Conservation (phyloP, 257 asterid genomes). For the Gentiana straminea region DNA sequence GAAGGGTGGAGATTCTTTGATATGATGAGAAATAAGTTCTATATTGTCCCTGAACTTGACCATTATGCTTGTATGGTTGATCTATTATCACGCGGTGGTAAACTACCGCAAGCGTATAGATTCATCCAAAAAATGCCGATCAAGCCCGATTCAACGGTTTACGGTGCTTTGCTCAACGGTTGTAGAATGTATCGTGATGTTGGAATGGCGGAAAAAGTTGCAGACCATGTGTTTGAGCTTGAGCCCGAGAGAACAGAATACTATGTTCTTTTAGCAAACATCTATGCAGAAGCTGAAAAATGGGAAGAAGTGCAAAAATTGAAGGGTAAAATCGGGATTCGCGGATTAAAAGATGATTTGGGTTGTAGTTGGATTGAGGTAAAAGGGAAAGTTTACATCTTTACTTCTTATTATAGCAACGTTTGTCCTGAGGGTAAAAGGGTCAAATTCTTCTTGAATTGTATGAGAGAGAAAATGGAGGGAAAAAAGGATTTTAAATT, state of each 20-base stretch:
- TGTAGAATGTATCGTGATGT: slow-evolving; percentile 22
- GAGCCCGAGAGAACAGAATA: slow-evolving; percentile 19
- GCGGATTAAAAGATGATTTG: slow-evolving; percentile 7
- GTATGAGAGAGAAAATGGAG: slow-evolving; percentile 10
- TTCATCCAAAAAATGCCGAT: slow-evolving; percentile 13
- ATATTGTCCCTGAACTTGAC: slow-evolving; percentile 14
- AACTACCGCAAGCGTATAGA: slow-evolving; percentile 11
- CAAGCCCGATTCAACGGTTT: slow-evolving; percentile 9
- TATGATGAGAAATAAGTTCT: slow-evolving; percentile 15
- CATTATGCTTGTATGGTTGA: slow-evolving; percentile 20
- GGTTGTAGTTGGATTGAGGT: slow-evolving; percentile 23
- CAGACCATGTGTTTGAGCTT: slow-evolving; percentile 16
- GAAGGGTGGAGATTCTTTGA: slow-evolving; percentile 25
- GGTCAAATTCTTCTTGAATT: slow-evolving; percentile 5
- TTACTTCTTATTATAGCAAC: slow-evolving; percentile 4
- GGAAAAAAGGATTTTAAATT: slow-evolving; percentile 7
- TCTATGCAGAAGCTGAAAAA: slow-evolving; percentile 20
- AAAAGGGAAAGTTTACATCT: slow-evolving; percentile 14
- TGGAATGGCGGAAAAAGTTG: slow-evolving; percentile 19
- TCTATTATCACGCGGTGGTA: slow-evolving; percentile 20
- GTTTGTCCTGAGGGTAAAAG: slow-evolving; percentile 10
- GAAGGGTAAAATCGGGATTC: slow-evolving; percentile 7
- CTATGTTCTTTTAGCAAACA: slow-evolving; percentile 23
- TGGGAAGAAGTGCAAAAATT: slow-evolving; percentile 14
- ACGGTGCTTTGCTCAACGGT: slow-evolving; percentile 19